Evolutionary conservation across 2,329 filamentous ascomycete species (phyloP), one percentile per base, ranked within the genome.

Genomic region (Trichoderma polysporum): DNA sequence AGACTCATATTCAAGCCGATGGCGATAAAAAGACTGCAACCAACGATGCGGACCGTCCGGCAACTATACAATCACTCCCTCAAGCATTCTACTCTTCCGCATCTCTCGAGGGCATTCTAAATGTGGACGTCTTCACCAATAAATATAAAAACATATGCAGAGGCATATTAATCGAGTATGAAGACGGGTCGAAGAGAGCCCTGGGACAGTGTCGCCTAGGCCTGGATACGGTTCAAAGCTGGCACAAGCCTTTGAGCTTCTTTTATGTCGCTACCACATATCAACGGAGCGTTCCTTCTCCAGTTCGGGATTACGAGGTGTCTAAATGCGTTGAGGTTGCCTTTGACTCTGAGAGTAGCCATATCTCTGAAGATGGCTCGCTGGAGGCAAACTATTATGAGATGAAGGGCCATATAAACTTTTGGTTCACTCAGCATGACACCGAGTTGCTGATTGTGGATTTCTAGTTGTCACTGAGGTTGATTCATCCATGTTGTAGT

Each of bases 131-230:
- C 12, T 63, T 63, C 27, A 52, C 15, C 10, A 33, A 41, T 0
- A 12, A 29, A 12, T 22, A 13, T 7, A 29, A 8, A 13, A 53
- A 33, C 2, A 2, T 41, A 19, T 63, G 49, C 49, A 52, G 25
- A 29, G 49, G 60, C 35, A 63, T 63, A 1, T 1, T 63, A 3
- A 19, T 63, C 3, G 49, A 54, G 19, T 63, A 63, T 39, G 47
- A 33, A 15, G 45, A 41, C 49, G 60, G 49, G 6, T 53, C 47
- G 6, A 52, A 63, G 8, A 10, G 47, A 41, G 35, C 60, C 3
- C 19, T 63, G 4, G 60, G 60, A 12, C 60, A 63, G 19, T 63
- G 60, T 10, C 60, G 60, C 22, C n/a, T 63, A 1, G 60, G 60
- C 1, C 17, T 50, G 33, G 60, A 63, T 41, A 12, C 17, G 2